Evolutionary conservation across 1,139 yeast genomes (phyloP).

Genomic region (Geotrichum bryndzae): DNA sequence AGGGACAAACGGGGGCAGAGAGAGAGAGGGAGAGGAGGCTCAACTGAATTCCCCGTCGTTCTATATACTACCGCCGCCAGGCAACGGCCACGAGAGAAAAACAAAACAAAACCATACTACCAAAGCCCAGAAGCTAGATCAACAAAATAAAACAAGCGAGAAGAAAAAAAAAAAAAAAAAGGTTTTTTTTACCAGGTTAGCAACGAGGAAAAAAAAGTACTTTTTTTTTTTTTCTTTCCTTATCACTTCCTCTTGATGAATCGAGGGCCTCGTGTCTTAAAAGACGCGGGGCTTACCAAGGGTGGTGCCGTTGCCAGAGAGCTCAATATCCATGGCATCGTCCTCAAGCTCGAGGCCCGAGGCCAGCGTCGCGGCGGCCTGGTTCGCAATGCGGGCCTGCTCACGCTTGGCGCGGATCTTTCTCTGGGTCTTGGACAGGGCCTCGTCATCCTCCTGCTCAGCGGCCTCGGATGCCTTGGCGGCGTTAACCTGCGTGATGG

Average conservation of each 20-base stretch:
- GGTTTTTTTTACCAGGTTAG: neutral
- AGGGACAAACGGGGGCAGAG: no score
- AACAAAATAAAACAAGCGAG: neutral
- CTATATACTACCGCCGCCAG: no score
- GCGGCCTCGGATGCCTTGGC: neutral
- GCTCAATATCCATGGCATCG: constrained; percentile 11
- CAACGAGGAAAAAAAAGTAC: neutral
- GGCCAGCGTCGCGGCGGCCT: constrained; percentile 9
- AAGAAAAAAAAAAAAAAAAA: no score
- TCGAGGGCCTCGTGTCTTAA: neutral
- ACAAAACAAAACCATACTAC: neutral
- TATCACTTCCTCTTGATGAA: neutral
- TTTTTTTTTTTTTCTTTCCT: neutral
- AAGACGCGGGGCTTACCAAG: constrained; percentile 12
- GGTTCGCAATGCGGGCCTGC: constrained; percentile 11
- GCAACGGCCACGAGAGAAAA: no score
- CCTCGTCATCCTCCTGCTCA: neutral
- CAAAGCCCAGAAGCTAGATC: neutral
- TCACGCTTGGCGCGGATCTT: constrained; percentile 13
- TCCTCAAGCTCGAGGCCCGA: neutral
- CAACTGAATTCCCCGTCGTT: no score
- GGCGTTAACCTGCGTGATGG: neutral
- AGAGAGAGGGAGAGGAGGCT: no score
- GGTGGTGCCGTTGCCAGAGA: constrained; percentile 13
- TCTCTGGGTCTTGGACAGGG: constrained; percentile 8